phyloP scores from a whole-genome alignment of 768 basidiomycete genomes.

The Lentinus brumalis region DNA sequence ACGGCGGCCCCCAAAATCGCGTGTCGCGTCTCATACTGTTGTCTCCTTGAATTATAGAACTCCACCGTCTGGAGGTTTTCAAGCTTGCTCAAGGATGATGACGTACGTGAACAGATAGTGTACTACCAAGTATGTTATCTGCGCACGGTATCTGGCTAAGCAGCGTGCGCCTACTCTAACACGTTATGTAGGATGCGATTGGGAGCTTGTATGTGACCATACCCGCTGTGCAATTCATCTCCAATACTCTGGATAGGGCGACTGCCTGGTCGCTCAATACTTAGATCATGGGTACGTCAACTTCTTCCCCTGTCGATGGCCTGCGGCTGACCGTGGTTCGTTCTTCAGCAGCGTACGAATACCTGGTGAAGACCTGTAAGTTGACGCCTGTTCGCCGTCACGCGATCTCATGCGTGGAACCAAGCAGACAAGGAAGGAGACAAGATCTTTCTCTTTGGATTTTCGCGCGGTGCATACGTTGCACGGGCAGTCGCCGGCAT shows the following conservation, averaged over 20 bases:
- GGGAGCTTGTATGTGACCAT: slow-evolving; percentile 72
- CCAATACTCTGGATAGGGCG: slow-evolving; percentile 60
- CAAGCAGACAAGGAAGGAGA: slow-evolving; percentile 63
- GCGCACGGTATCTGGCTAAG: neutral
- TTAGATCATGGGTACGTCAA: slow-evolving; percentile 67
- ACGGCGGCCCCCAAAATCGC: neutral
- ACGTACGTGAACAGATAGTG: slow-evolving; percentile 60
- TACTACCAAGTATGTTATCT: slow-evolving; percentile 63
- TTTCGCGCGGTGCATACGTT: slow-evolving; percentile 77
- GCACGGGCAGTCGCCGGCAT: slow-evolving; percentile 73
- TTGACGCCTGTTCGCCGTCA: neutral
- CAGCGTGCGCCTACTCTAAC: neutral
- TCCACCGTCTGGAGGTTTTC: slow-evolving; percentile 62
- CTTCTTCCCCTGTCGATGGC: neutral
- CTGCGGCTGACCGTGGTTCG: neutral
- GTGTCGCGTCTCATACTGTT: neutral
- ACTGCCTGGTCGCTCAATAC: slow-evolving; percentile 62
- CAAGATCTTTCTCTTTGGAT: slow-evolving; percentile 79
- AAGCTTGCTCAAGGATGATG: slow-evolving; percentile 69
- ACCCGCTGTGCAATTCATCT: slow-evolving; percentile 53
- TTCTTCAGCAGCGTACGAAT: slow-evolving; percentile 66
- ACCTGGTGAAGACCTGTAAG: slow-evolving; percentile 76
- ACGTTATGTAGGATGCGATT: slow-evolving; percentile 56
- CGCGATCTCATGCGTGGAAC: neutral
- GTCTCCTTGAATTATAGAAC: neutral